These are phyloP conservation scores for Neurospora sublineolata DNA, from an alignment of 495 filamentous ascomycete species.

Conservation along the genomic window DNA sequence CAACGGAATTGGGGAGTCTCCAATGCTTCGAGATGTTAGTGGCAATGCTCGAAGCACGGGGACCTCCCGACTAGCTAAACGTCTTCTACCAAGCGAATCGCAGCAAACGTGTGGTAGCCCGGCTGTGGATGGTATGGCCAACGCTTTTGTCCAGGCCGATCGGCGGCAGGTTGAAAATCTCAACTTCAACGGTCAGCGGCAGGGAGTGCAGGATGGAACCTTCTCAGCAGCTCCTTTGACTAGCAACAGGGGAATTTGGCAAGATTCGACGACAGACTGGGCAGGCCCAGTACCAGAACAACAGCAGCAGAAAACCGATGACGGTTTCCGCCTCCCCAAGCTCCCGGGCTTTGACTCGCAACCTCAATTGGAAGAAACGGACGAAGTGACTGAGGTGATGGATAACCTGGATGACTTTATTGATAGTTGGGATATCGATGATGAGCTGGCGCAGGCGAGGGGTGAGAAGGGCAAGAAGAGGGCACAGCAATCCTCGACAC, in stretches of 20 bases:
- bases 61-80: background rate
- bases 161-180: background rate
- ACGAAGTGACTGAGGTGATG: conserved; percentile 33
- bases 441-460: conserved; percentile 21
- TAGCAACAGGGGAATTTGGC: no score
- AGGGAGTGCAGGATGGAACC: background rate
- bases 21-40: background rate
- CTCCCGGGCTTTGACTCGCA: background rate
- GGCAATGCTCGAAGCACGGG: background rate
- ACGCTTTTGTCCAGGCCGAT: conserved; percentile 23
- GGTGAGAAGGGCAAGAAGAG: conserved; percentile 5
- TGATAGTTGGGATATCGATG: conserved; percentile 28
- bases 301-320: conserved; percentile 5
- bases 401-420: conserved; percentile 33
- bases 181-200: background rate
- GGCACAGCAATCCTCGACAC: background rate
- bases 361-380: background rate
- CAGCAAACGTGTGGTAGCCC: conserved; percentile 29
- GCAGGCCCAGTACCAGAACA: conserved; percentile 5
- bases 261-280: background rate
- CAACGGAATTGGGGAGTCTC: background rate
- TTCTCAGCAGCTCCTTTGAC: no score
- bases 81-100: conserved; percentile 29
- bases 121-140: conserved; percentile 28
- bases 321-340: background rate